Percentiles rank a stretch among this genome's conserved stretches.
These are phyloP conservation scores for Astrothelium macrocarpum DNA, from an alignment of 495 filamentous ascomycete genomes.

Conservation along the genomic window DNA sequence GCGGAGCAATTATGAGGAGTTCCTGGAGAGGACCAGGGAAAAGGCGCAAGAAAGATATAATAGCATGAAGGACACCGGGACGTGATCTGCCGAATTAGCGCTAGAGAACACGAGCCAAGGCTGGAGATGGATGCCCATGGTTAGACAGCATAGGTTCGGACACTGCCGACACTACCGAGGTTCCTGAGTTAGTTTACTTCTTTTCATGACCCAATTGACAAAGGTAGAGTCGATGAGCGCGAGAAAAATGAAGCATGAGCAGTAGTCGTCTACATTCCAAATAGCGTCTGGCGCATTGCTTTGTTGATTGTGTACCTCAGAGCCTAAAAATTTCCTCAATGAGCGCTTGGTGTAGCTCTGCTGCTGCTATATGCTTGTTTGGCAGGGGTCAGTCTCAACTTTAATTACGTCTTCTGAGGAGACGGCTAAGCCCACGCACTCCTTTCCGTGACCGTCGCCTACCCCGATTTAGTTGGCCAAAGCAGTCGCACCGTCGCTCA, in stretches of 20 bases:
- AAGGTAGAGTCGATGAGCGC: too few relatives aligned
- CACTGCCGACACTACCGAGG: neutral
- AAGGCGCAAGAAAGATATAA: constrained; percentile 57
- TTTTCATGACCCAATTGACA: too few relatives aligned
- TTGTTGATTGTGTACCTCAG: too few relatives aligned
- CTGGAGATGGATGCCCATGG: neutral
- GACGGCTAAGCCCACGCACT: neutral
- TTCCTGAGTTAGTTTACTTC: neutral
- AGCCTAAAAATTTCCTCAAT: neutral
- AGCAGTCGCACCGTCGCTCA: neutral
- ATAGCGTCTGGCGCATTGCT: too few relatives aligned
- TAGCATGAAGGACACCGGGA: neutral
- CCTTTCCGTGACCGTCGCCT: neutral
- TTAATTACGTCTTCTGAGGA: neutral
- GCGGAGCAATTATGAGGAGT: constrained; percentile 57
- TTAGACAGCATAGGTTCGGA: neutral
- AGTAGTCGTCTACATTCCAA: too few relatives aligned
- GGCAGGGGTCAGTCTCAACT: neutral
- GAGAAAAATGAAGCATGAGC: too few relatives aligned
- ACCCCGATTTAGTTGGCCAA: neutral
- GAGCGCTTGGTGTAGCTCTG: neutral
- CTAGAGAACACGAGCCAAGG: neutral
- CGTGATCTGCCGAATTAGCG: neutral
- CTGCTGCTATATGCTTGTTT: neutral
- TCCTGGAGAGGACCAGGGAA: constrained; percentile 68